Base-by-base conservation (phyloP, 164 flowering plant genomes). In the Annona squamosa region DNA sequence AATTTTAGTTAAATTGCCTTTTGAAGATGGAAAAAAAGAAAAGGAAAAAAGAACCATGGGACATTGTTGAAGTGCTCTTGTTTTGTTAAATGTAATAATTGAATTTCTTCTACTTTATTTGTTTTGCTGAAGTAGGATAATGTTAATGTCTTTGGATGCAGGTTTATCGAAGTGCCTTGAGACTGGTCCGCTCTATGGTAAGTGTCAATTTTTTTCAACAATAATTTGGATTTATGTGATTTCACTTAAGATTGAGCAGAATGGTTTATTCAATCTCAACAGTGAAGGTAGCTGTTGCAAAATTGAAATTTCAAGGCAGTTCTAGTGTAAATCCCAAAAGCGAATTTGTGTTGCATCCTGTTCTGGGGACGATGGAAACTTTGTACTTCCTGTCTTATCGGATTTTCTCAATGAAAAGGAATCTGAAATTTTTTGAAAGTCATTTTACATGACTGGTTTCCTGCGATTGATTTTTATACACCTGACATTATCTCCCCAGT, bases 81-180 rank as follows among this genome's bases (percentile, higher is more conserved):
- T 44, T 71, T n/a, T 62, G 57, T 18, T 62, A 57, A 62, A 62
- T 26, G 37, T 26, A 26, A 26, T 26, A 26, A 26, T 26, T 26
- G 37, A 26, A 66, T 42, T 13, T 2, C 46, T 37, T 13, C 17
- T 6, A 43, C 43, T 37, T 9, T n/a, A 48, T 62, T 62, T 45
- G 1, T 44, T 71, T n/a, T 62, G 57, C 44, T 62, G 67, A 62
- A 62, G 46, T 62, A 45, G 26, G 63, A 17, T 46, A 71, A 63
- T 66, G 46, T 71, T 72, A 52, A 48, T 56, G 19, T 52, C 6
- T 71, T 37, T 71, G 18, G 61, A 48, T 80, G 61, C 87, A 94
- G 99, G 99, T 95, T 73, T 95, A 95, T 72, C 90, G 89, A 48
- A 95, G 99, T 85, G 99, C 99, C 68, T 79, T 95, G 84, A 88